Evolutionary conservation across 2,329 filamentous ascomycete genomes (phyloP).

Genomic region (Alternaria novae-zelandiae): DNA sequence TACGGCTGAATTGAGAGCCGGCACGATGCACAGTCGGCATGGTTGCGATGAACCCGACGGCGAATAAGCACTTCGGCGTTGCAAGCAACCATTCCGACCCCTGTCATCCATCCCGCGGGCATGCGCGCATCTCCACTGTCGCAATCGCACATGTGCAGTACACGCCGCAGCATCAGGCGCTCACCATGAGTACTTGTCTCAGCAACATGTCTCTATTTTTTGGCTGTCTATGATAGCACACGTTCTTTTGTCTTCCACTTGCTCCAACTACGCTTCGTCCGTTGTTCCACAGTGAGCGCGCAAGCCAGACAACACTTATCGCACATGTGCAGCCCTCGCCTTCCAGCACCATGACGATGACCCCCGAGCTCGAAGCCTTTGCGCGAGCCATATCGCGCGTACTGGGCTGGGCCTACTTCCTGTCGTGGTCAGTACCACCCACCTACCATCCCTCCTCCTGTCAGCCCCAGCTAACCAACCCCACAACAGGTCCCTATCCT

Average conservation of each 20-base stretch:
- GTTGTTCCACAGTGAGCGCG: background rate
- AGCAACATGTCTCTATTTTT: background rate
- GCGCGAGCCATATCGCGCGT: constrained; percentile 43
- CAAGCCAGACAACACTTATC: constrained; percentile 2
- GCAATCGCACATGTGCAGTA: constrained; percentile 15
- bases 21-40: background rate
- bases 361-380: constrained; percentile 31
- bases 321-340: constrained; percentile 2
- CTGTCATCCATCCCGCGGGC: constrained; percentile 4
- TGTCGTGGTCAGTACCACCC: constrained; percentile 37
- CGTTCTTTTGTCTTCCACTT: background rate
- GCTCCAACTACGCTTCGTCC: background rate
- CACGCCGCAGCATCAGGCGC: constrained; percentile 27
- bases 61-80: background rate
- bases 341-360: constrained; percentile 3
- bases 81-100: background rate
- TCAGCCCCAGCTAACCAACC: background rate
- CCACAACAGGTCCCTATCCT: constrained; percentile 73
- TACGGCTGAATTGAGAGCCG: background rate
- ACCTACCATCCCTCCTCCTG: background rate
- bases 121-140: constrained; percentile 7
- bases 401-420: constrained; percentile 47
- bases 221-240: constrained; percentile 1
- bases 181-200: constrained; percentile 15
- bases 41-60: background rate